A percentile compares a stretch with the other conserved stretches of the same genome.
phyloP scores from a whole-genome alignment of 768 basidiomycete species.

The Russula sp. region DNA sequence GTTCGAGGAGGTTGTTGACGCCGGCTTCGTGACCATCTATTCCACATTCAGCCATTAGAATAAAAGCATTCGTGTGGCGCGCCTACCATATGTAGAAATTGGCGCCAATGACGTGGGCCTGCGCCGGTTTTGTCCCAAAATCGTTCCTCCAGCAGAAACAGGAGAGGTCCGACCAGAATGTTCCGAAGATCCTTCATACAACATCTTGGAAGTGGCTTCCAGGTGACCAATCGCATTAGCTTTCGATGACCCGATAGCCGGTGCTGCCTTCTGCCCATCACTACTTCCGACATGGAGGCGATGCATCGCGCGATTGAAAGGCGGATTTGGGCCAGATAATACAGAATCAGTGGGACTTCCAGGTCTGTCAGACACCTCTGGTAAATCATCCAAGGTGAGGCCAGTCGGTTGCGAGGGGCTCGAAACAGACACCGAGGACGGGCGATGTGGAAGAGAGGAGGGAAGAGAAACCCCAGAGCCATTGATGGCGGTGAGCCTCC shows the following conservation, averaged over 20 bases:
- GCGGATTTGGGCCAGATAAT: constrained; percentile 66
- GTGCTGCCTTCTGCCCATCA: constrained; percentile 83
- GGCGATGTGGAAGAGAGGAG: constrained; percentile 40
- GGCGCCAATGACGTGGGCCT: constrained; percentile 53
- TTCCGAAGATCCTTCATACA: constrained; percentile 63
- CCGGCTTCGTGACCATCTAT: constrained; percentile 88
- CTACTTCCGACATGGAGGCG: constrained; percentile 66
- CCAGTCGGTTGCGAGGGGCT: constrained; percentile 32
- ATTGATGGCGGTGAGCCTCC: constrained; percentile 72
- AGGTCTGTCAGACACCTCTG: constrained; percentile 51
- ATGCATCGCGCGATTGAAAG: constrained; percentile 54
- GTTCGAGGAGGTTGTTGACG: constrained; percentile 85
- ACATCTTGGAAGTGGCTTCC: constrained; percentile 69
- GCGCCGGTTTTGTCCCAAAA: constrained; percentile 48
- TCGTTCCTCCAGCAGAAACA: constrained; percentile 54
- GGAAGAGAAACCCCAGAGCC: constrained; percentile 64
- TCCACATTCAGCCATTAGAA: constrained; percentile 8
- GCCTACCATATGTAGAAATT: constrained; percentile 70
- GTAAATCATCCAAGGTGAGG: constrained; percentile 33
- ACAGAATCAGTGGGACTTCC: constrained; percentile 82
- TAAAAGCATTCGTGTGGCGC: too few relatives aligned
- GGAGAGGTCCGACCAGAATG: constrained; percentile 80
- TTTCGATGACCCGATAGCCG: constrained; percentile 83
- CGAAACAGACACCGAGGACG: constrained; percentile 33
- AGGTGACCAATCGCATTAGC: constrained; percentile 79